phyloP scores from a whole-genome alignment of 129 eudicot species.

The Oenanthe sinensis region DNA sequence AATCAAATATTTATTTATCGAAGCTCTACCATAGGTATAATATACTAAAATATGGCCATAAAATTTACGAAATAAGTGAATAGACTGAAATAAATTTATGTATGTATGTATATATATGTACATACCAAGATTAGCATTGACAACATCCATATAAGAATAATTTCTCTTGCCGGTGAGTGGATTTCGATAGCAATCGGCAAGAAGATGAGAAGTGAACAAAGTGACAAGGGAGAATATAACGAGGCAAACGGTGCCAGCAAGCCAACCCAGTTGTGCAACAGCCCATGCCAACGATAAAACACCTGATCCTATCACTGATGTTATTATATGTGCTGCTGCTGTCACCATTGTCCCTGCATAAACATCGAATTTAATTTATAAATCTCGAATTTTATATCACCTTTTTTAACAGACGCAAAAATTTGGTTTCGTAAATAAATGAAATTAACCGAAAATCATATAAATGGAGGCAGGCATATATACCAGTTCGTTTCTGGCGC shows the following conservation, averaged over 20 bases:
- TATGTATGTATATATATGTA: no score
- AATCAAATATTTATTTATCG: no score
- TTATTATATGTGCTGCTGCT: conserved; percentile 79
- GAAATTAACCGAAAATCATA: no score
- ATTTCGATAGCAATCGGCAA: conserved; percentile 61
- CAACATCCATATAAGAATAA: conserved; percentile 72
- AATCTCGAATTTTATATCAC: background rate
- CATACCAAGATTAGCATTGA: conserved; percentile 50
- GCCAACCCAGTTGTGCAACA: conserved; percentile 82
- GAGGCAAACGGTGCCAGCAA: conserved; percentile 62
- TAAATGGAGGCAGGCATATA: no score
- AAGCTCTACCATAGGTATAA: no score
- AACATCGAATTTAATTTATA: no score
- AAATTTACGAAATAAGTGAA: no score
- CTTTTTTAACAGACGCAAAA: no score
- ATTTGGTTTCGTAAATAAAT: no score
- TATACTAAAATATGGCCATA: no score
- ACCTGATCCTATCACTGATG: conserved; percentile 93
- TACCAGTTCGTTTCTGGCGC: background rate
- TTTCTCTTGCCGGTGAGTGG: conserved; percentile 63
- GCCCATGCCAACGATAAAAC: conserved; percentile 89
- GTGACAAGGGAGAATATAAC: conserved; percentile 66
- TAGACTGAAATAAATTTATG: no score
- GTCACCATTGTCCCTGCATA: conserved; percentile 52
- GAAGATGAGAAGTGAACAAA: conserved; percentile 60